phyloP scores from a whole-genome alignment of 192 early-diverging fungal species.

The Coemansia sp. region DNA sequence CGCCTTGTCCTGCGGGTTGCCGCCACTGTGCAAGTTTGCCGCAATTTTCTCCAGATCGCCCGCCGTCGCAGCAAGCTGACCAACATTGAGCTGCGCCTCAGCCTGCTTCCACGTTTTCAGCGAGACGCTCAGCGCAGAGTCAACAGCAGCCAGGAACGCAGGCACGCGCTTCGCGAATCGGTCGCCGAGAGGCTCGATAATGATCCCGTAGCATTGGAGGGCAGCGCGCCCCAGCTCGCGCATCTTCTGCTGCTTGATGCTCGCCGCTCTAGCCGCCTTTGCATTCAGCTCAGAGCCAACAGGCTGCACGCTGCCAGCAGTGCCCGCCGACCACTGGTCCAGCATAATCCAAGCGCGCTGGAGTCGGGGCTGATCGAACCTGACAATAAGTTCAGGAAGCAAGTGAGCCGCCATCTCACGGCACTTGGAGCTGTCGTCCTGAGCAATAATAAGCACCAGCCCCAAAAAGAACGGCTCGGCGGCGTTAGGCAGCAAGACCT shows the following conservation, averaged over 20 bases:
- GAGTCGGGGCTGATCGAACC: slow-evolving; percentile 61
- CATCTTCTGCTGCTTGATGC: slow-evolving; percentile 28
- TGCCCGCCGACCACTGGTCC: slow-evolving; percentile 71
- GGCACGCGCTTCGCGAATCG: slow-evolving; percentile 57
- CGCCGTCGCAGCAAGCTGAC: slow-evolving; percentile 10
- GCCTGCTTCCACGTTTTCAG: slow-evolving; percentile 49
- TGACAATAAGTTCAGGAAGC: slow-evolving; percentile 64
- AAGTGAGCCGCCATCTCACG: slow-evolving; percentile 81
- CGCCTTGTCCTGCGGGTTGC: slow-evolving; percentile 55
- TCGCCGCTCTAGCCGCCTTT: slow-evolving; percentile 1
- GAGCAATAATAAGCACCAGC: slow-evolving; percentile 79
- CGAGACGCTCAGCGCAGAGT: slow-evolving; percentile 54
- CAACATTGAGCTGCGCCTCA: slow-evolving; percentile 32
- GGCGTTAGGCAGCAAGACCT: slow-evolving; percentile 67
- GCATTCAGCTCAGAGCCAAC: slow-evolving; percentile 8
- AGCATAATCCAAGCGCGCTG: slow-evolving; percentile 67
- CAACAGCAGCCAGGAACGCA: slow-evolving; percentile 54
- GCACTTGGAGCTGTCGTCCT: slow-evolving; percentile 92
- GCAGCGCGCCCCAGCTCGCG: slow-evolving; percentile 73
- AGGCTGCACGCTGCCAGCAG: background rate
- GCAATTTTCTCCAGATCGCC: slow-evolving; percentile 55
- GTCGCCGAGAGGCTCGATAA: slow-evolving; percentile 75
- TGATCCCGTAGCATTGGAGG: slow-evolving; percentile 80
- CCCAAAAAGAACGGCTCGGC: slow-evolving; percentile 82
- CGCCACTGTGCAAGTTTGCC: slow-evolving; percentile 35